Conservation (phyloP, 2,329 filamentous ascomycete species). For the Zarea fungicola region DNA sequence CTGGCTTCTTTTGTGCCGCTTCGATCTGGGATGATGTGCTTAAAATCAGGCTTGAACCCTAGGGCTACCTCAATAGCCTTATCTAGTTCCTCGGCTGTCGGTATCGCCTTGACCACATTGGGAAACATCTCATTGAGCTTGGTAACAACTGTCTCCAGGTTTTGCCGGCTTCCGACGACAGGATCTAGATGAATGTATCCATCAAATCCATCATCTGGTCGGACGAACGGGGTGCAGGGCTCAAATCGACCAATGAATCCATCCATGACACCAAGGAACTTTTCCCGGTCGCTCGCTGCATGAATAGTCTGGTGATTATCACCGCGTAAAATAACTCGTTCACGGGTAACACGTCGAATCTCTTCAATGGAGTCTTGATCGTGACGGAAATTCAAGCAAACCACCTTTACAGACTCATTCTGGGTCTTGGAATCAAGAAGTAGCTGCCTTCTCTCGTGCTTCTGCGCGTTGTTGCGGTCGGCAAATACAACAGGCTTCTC, state of each 20-base stretch:
- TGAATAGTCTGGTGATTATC: slow-evolving; percentile 99
- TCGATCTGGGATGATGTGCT: slow-evolving; percentile 65
- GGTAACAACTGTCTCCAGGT: slow-evolving; percentile 73
- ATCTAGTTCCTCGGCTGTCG: slow-evolving; percentile 69
- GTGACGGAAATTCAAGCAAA: slow-evolving; percentile 87
- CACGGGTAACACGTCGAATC: slow-evolving; percentile 69
- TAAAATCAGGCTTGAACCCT: slow-evolving; percentile 70
- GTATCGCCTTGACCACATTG: slow-evolving; percentile 65
- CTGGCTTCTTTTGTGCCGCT: slow-evolving; percentile 24
- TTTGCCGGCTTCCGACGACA: slow-evolving; percentile 68
- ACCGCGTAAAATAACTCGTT: slow-evolving; percentile 76
- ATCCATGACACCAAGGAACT: slow-evolving; percentile 90
- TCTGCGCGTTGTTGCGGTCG: slow-evolving; percentile 91
- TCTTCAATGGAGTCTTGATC: slow-evolving; percentile 67
- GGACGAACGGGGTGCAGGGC: slow-evolving; percentile 57
- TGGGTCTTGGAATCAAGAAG: slow-evolving; percentile 68
- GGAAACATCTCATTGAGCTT: slow-evolving; percentile 74
- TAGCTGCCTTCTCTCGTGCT: slow-evolving; percentile 80
- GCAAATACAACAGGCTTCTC: slow-evolving; percentile 72
- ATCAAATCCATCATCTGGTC: slow-evolving; percentile 81
- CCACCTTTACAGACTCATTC: slow-evolving; percentile 61
- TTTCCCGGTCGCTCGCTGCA: slow-evolving; percentile 65
- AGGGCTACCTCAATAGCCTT: slow-evolving; percentile 69
- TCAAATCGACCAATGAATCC: slow-evolving; percentile 87
- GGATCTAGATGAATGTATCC: slow-evolving; percentile 80